phyloP scores from a whole-genome alignment of 1,139 yeast genomes.

The Citeromyces siamensis region DNA sequence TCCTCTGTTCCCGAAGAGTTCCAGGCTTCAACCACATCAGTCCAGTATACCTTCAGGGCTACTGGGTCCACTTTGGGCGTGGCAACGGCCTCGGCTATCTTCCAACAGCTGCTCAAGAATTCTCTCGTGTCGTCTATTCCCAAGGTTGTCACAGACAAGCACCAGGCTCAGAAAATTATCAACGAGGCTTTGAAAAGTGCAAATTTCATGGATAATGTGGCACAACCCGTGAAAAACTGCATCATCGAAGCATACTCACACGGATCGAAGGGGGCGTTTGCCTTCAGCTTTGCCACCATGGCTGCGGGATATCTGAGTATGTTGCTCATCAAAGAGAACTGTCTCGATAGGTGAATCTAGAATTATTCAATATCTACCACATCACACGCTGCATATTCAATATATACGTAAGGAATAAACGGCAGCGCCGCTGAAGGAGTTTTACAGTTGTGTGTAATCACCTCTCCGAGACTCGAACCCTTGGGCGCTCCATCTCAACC shows the following conservation, averaged over 20 bases:
- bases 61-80: conserved; percentile 44
- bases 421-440: no score
- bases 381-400: no score
- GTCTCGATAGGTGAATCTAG: neutral
- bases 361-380: no score
- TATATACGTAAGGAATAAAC: no score
- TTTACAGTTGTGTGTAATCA: no score
- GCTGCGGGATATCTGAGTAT: neutral
- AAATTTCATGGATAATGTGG: neutral
- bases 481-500: no score
- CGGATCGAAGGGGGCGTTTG: neutral
- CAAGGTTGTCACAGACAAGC: neutral
- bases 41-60: conserved; percentile 41
- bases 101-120: conserved; percentile 22
- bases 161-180: neutral
- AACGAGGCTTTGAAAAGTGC: neutral
- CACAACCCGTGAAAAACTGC: neutral
- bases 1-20: conserved; percentile 36
- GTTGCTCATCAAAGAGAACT: neutral
- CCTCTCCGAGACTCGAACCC: no score
- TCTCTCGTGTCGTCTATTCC: neutral
- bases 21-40: conserved; percentile 41
- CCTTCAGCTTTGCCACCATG: conserved; percentile 1
- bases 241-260: neutral
- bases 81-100: conserved; percentile 33